Evolutionary conservation across 164 flowering plant species (phyloP), one percentile per base, ranked within the genome.

Genomic region (Aristolochia fimbriata): DNA sequence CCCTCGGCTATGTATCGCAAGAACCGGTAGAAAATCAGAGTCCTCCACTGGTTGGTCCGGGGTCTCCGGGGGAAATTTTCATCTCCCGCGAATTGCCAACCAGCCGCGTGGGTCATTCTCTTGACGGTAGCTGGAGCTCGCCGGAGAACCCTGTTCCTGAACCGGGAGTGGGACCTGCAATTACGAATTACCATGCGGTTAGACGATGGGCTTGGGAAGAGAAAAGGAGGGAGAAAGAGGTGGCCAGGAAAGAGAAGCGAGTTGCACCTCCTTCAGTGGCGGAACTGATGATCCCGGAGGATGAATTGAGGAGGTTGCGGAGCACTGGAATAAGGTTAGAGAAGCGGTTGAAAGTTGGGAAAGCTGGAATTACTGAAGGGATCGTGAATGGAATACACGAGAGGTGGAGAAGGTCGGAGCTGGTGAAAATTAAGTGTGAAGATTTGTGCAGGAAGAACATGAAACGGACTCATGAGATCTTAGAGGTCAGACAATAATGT

Each of bases 371-470:
- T 17, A 94, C 97, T 2, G 97, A 94, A 62, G 96, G 97, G 61
- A 79, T 94, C 66, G 90, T 94, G 69, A 91, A 88, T 73, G 91
- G 95, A 62, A 88, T 94, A 69, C 97, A 90, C 63, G 97, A 94
- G 73, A 66, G 93, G 68, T 94, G 99, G 99, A 78, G 93, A 71
- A 55, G 71, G 55, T 23, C 70, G 14, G 99, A 94, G 68, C 73
- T 94, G 15, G 97, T 94, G 51, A 91, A 78, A 81, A 80, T 94
- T 47, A 73, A 57, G 30, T 86, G 86, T 45, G 96, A 94, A 75
- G 99, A 94, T 76, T 55, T 90, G 4, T 83, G 84, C 63, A 79
- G 73, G 76, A 31, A 80, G 76, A 88, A 91, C 68, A 91, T 94
- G 97, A 88, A 84, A 83, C 79, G 97, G 76, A 94, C 97, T 24